Percentiles rank a stretch among this genome's conserved stretches.
Evolutionary conservation across 768 basidiomycete species (phyloP).

Genomic region (Naganishia vaughanmartiniae): DNA sequence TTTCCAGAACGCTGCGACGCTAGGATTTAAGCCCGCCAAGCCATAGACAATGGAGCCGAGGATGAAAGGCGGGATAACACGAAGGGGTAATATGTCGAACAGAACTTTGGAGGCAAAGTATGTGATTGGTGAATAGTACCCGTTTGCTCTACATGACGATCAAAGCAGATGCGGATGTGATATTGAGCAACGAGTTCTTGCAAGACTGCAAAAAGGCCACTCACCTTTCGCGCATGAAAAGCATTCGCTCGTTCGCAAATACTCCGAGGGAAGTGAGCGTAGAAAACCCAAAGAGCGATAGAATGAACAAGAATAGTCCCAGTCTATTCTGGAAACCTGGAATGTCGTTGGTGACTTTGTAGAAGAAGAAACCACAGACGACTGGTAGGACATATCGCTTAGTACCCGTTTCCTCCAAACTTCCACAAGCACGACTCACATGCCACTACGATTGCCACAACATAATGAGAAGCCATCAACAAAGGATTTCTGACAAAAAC

Average conservation of each 20-base stretch:
- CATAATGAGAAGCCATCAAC: constrained; percentile 83
- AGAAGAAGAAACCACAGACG: constrained; percentile 89
- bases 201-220: constrained; percentile 32
- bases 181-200: not conserved
- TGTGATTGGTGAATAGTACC: constrained; percentile 94
- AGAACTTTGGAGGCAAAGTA: constrained; percentile 97
- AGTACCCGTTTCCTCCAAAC: not conserved
- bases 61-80: constrained; percentile 89
- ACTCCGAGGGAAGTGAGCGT: constrained; percentile 88
- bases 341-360: constrained; percentile 86
- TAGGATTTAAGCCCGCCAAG: constrained; percentile 89
- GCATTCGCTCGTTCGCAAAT: constrained; percentile 89
- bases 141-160: constrained; percentile 69
- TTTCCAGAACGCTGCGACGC: constrained; percentile 90
- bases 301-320: constrained; percentile 94
- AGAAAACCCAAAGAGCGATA: constrained; percentile 96
- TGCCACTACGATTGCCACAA: constrained; percentile 77
- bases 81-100: constrained; percentile 91
- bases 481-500: constrained; percentile 65
- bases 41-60: constrained; percentile 95
- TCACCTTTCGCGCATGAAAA: constrained; percentile 97
- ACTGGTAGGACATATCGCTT: constrained; percentile 55
- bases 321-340: constrained; percentile 78
- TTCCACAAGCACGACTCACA: constrained; percentile 57
- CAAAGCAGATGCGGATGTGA: constrained; percentile 7